Percentiles rank a stretch among this genome's conserved stretches.
phyloP scores from a whole-genome alignment of 805 yeast species.

The Ogataea methanolica region DNA sequence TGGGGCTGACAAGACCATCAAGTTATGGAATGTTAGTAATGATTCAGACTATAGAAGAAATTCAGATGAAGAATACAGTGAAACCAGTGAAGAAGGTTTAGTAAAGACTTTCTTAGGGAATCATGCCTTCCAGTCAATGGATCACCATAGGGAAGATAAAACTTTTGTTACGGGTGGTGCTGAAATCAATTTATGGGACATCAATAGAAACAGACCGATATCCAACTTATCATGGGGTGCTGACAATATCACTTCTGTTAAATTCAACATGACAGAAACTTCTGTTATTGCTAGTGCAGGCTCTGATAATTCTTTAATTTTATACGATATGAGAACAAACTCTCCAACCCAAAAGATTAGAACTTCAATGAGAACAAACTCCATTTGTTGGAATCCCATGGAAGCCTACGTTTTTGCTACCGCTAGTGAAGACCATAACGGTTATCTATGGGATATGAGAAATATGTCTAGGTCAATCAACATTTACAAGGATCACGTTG shows the following conservation, averaged over 20 bases:
- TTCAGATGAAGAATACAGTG: conserved; percentile 22
- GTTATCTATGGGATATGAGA: conserved; percentile 95
- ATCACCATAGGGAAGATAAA: conserved; percentile 73
- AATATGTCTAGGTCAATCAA: conserved; percentile 76
- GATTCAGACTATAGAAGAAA: conserved; percentile 27
- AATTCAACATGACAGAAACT: conserved; percentile 87
- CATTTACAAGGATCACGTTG: conserved; percentile 91
- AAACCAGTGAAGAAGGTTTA: conserved; percentile 45
- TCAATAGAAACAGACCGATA: conserved; percentile 69
- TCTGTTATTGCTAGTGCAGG: conserved; percentile 85
- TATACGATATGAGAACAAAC: conserved; percentile 87
- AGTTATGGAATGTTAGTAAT: conserved; percentile 76
- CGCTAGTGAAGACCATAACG: conserved; percentile 92
- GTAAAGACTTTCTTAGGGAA: conserved; percentile 79
- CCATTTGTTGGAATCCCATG: conserved; percentile 95
- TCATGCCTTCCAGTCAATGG: conserved; percentile 78
- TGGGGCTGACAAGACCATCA: conserved; percentile 86
- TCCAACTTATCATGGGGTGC: conserved; percentile 93
- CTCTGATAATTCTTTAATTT: conserved; percentile 82
- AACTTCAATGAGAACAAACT: conserved; percentile 76
- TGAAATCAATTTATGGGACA: conserved; percentile 88
- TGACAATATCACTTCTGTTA: conserved; percentile 77
- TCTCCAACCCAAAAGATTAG: conserved; percentile 90
- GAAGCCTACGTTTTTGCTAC: conserved; percentile 92
- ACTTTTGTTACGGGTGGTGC: conserved; percentile 92